Evolutionary conservation across 371 early-diverging fungal genomes (phyloP), one percentile per base, ranked within the genome.

Genomic region (Syncephalastrum sp.): DNA sequence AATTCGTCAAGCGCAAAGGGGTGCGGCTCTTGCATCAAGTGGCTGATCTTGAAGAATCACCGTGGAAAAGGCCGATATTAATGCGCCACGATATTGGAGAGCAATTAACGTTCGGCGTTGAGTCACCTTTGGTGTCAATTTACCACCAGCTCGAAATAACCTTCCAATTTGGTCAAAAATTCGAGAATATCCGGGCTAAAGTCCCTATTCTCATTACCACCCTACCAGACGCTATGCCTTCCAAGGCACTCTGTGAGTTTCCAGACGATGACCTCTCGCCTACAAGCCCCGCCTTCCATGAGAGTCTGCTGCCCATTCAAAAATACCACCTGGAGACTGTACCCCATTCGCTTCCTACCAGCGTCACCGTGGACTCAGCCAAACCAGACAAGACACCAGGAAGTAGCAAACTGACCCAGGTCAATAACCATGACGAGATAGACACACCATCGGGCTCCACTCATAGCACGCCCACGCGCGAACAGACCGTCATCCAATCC

Each of bases 131-230:
- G 12, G 60, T 75, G 3, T 61, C 70, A 5, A 63, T 75, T 12
- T 72, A 72, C 42, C 76, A 75, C 50, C 70, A 75, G 43, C 14
- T 75, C 1, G 70, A 75, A 48, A 52, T 75, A 0, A 61, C 67
- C 14, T 68, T 75, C 44, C 68, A 70, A 29, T 70, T 75, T 54
- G 70, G 70, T 12, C 56, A 64, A 53, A 75, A 70, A 24, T 64
- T 59, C 19, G 73, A 75, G 21, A 65, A 66, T 47, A 54, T 75
- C 43, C 70, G 68, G 42, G 62, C 67, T 15, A 67, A 68, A 44
- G 50, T 75, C 17, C 76, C 76, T 7, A 59, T 72, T 24, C 64
- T 72, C 41, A 33, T 75, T 10, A 65, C 72, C 8, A 72, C 76
- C 7, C 23, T 61, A 42, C 54, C 54, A 0, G 43, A 45, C 33